These are phyloP conservation scores for Trichophyton simii DNA, from an alignment of 2,329 filamentous ascomycete species.

Conservation along the genomic window DNA sequence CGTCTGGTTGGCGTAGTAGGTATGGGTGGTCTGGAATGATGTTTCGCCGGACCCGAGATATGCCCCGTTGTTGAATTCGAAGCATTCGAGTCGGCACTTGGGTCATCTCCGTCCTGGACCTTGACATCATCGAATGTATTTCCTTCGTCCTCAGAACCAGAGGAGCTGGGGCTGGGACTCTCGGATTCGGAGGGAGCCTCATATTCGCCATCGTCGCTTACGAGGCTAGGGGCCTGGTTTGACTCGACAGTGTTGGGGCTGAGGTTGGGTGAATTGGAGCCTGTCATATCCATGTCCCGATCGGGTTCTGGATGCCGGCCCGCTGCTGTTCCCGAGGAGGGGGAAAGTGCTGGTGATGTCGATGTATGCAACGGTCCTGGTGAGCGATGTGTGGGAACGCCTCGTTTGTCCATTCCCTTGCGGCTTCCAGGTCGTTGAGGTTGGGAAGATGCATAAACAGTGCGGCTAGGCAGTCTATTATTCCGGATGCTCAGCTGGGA, in stretches of 20 bases:
- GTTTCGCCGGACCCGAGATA: conserved; percentile 24
- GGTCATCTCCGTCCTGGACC: conserved; percentile 35
- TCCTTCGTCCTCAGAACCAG: conserved; percentile 43
- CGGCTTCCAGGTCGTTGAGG: conserved; percentile 44
- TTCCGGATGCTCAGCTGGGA: conserved; percentile 18
- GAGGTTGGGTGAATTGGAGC: conserved; percentile 39
- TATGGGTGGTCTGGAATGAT: conserved; percentile 18
- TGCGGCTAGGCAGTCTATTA: conserved; percentile 43
- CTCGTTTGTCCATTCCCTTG: conserved; percentile 40
- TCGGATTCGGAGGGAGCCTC: conserved; percentile 54
- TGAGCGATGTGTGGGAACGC: conserved; percentile 27
- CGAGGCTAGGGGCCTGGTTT: conserved; percentile 66
- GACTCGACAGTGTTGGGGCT: conserved; percentile 58
- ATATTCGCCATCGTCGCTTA: conserved; percentile 62
- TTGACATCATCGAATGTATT: conserved; percentile 34
- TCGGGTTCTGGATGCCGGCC: not conserved
- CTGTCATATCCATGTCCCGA: conserved; percentile 37
- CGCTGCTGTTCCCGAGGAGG: conserved; percentile 13
- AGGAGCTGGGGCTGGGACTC: conserved; percentile 40
- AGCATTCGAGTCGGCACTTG: conserved; percentile 19
- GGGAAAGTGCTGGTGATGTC: conserved; percentile 22
- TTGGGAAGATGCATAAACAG: conserved; percentile 41
- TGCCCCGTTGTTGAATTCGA: conserved; percentile 19
- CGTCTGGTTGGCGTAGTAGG: conserved; percentile 21
- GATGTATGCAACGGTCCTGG: conserved; percentile 30